Evolutionary conservation across 768 basidiomycete genomes (phyloP), one percentile per base, ranked within the genome.

Genomic region (Pleurotus giganteus): DNA sequence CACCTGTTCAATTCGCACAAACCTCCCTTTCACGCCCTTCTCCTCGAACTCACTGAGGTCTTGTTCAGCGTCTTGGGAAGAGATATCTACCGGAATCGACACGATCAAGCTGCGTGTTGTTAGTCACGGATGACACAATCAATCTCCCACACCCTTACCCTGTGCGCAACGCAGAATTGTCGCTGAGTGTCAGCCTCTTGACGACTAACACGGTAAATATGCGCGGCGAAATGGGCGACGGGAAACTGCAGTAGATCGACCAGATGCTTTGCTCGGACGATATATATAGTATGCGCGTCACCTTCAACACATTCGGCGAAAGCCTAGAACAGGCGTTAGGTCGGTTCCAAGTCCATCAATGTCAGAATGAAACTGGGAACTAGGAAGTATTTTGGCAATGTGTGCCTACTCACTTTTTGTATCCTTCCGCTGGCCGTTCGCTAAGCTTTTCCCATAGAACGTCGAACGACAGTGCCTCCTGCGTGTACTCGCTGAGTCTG

Each of bases 141-240:
- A 34, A 39, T 13, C 32, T 31, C 21, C 6, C 51, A 34, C 28
- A 46, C 7, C 62, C 78, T 28, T 61, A 84, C 82, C 81, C 85
- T 29, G 73, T 74, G 57, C 71, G 74, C 31, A 63, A 32, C 23
- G 76, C 73, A 17, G 72, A 69, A 8, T 69, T 66, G 31, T 76
- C 71, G 29, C 69, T 65, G 34, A 82, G 63, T 6, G 6, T 13
- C 31, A 32, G 13, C 47, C 76, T 70, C 6, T 71, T 71, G 9
- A 78, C 74, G 60, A 83, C 81, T 37, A 81, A 69, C 19, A 83
- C 76, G 7, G 84, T 85, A 63, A 85, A 87, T 28, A 84, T 73
- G 11, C 85, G 78, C 3, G 84, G 80, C 15, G 83, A 83, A 34
- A 86, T 63, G 3, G 85, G 80, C 8, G 84, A 73, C 1, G 78